Conservation (phyloP, 2,329 filamentous ascomycete genomes). For the Botryotinia narcissicola region DNA sequence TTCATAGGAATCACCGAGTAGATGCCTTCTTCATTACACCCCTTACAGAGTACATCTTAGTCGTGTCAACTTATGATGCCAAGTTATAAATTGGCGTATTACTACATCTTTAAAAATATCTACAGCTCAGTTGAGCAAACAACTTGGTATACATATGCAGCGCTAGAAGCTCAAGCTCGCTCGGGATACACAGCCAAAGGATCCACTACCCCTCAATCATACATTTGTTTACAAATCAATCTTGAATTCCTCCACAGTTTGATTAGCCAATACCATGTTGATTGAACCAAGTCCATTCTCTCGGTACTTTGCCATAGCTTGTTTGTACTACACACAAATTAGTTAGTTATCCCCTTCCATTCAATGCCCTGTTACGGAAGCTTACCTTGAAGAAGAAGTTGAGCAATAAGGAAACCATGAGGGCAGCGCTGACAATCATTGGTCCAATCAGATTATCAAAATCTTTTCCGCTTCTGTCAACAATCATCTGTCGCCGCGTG, state of each 20-base stretch:
- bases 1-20: constrained; percentile 7
- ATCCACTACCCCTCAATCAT: constrained; percentile 5
- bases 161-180: neutral
- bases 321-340: constrained; percentile 29
- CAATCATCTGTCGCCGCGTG: constrained; percentile 73
- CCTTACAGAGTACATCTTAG: neutral
- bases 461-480: constrained; percentile 82
- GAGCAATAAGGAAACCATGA: constrained; percentile 74
- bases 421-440: constrained; percentile 73
- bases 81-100: neutral
- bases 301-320: constrained; percentile 25
- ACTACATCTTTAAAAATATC: neutral
- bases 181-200: constrained; percentile 1
- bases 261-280: constrained; percentile 17
- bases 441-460: constrained; percentile 90
- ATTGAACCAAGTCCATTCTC: neutral
- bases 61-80: neutral
- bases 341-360: constrained; percentile 10
- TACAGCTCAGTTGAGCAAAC: neutral
- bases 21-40: neutral
- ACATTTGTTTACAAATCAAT: constrained; percentile 21
- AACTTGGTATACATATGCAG: constrained; percentile 10
- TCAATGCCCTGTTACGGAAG: neutral
- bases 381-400: constrained; percentile 86
- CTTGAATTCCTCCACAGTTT: constrained; percentile 13